Evolutionary conservation across 495 filamentous ascomycete genomes (phyloP), one percentile per base, ranked within the genome.

Genomic region (Glonium stellatum): DNA sequence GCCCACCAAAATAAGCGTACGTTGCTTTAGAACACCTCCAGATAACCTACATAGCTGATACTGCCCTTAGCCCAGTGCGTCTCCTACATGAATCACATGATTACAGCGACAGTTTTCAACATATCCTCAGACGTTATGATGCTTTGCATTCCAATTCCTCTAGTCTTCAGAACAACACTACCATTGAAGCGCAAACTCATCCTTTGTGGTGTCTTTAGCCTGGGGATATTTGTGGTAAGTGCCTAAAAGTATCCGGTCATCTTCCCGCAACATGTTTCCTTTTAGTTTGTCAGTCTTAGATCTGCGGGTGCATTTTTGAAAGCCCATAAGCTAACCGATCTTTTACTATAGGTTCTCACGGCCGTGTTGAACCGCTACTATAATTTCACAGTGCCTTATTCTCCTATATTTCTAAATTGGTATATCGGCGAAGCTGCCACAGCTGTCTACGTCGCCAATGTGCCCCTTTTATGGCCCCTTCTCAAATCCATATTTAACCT

Each of bases 361-460:
- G 82, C 81, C 1, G 74, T 84, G 55, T 71, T 86, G 11, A 85
- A 83, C 65, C 85, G 85, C 68, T 83, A 79, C 63, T 87, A 85
- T 72, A 82, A 79, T 41, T 84, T 87, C 62, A 76, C 73, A 11
- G 70, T 76, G 1, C 81, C 80, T 0, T 76, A 78, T 53, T 79
- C 74, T 0, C 72, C 76, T 42, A 71, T 78, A 37, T 87, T 84
- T 76, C 82, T 82, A 59, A 79, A 79, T 51, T 87, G 84, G 83
- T 86, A 87, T 66, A 77, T 80, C 13, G 81, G 83, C 12, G 83
- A 87, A 76, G 76, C 80, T 8, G 77, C 79, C 34, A 83, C 79
- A 0, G 79, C 82, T 1, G 75, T 87, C 15, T 77, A 82, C 59
- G 80, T 85, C 6, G 78, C 80, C n/a, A 87, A 86, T 51, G 66